Evolutionary conservation across 2,329 filamentous ascomycete genomes (phyloP), one percentile per base, ranked within the genome.

Genomic region (Pseudocercospora vitis): DNA sequence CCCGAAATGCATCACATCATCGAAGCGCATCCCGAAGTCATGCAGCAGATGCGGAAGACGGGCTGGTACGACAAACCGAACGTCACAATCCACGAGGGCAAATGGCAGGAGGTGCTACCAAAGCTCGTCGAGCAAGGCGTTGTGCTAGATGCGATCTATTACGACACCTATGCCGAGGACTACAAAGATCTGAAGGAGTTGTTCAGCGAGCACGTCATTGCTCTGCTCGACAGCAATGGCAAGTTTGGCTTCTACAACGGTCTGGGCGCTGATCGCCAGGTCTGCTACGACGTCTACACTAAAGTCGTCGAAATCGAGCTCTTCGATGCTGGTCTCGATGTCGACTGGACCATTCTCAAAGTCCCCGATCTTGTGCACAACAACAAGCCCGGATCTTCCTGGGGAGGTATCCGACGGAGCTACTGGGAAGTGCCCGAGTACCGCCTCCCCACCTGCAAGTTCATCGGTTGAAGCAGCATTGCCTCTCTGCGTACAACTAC

Each of bases 241-340:
- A 76, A 73, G 42, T 85, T 83, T 70, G 79, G 83, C 26, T 85
- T 84, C 72, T 86, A 85, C 69, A 84, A 85, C 61, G 83, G 94
- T 0, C 83, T 97, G 53, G 94, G 94, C 0, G 94, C 94, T 2
- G 94, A 99, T 73, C 80, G 94, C 40, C 86, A 86, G 70, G 86
- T 97, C 57, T 96, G 90, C 73, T 97, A 97, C 72, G 94, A 97
- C 74, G 91, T 99, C 19, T 97, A 97, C 73, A 88, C 86, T 49
- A 90, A 88, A 70, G 73, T 97, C 2, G 87, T 89, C 1, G 92
- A 97, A 73, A 86, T 96, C 78, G 91, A 97, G 72, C 78, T 95
- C 18, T 83, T 87, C 58, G 91, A 97, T 63, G 90, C 90, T 7
- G 91, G 91, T 0, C 82, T 96, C 63, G 92, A 97, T 65, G 84